Base-by-base conservation (phyloP, 371 early-diverging fungal species). In the Fennellomyces sp. region DNA sequence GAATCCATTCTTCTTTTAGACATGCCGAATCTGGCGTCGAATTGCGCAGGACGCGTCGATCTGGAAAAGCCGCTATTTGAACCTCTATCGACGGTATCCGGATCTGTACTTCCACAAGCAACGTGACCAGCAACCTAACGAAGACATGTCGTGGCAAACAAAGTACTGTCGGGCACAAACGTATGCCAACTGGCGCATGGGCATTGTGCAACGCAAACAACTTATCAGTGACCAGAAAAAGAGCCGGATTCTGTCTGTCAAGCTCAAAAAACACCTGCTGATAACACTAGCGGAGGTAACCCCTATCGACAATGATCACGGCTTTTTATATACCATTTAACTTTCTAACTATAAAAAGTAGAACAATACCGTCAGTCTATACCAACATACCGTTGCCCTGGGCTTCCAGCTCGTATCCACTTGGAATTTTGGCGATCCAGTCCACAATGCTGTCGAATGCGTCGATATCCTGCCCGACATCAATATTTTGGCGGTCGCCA, bases 401-500 rank as follows among this genome's bases (percentile, higher is more conserved):
- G n/a, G 75, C 66, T 75, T 75, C 30, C 38, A 23, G 12, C 54
- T 63, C n/a, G 55, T 61, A 42, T 45, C 52, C 6, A 68, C 56
- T 27, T 79, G 76, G 76, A 47, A 45, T 12, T 79, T 79, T 65
- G 72, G 71, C 25, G 74, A 75, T 52, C 61, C 63, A 11, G 38
- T 59, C 10, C 54, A 54, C 7, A 70, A 61, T 35, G 61, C 65
- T 8, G 70, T 79, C 21, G 76, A 79, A 53, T 79, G 80, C 48
- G 50, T 79, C 25, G 80, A 79, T 60, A 52, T 79, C 23, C 62
- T 79, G 30, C 76, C 80, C 27, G 76, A 74, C 23, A 70, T 76
- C 26, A 62, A 79, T 42, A 69, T 74, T n/a, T 35, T 79, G 36
- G 80, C 72, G 2, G 71, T 79, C 15, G 80, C 80, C 28, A 72